phyloP scores from a whole-genome alignment of 345 rosid species.

The Viola odorata region DNA sequence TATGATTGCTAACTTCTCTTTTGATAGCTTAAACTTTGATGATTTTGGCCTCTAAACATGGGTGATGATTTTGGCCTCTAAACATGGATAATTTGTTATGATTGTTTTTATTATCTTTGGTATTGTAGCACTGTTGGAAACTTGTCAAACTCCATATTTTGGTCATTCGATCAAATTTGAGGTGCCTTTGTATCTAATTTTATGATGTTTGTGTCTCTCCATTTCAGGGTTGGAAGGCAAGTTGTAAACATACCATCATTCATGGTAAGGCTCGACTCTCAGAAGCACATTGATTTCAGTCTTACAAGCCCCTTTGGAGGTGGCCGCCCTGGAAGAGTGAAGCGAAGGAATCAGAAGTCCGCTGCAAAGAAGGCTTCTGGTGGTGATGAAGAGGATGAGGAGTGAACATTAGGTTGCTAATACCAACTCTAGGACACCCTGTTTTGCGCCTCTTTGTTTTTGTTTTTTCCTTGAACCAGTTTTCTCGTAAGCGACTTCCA shows the following conservation, averaged over 20 bases:
- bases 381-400: constrained; percentile 14
- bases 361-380: constrained; percentile 14
- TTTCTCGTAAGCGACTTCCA: no score
- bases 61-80: no score
- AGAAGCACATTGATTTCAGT: constrained; percentile 68
- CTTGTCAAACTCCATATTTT: neutral
- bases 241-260: constrained; percentile 66
- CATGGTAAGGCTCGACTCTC: constrained; percentile 67
- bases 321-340: constrained; percentile 31
- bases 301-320: constrained; percentile 63
- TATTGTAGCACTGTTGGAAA: no score
- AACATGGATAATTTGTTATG: no score
- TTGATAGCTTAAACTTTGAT: no score
- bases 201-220: no score
- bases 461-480: no score
- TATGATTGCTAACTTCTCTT: no score
- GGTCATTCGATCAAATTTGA: neutral
- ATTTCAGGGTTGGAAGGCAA: constrained; percentile 62
- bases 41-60: no score
- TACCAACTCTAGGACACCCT: no score
- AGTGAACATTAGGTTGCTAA: neutral
- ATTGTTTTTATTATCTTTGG: no score
- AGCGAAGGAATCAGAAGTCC: constrained; percentile 16
- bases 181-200: no score
- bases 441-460: neutral